A percentile compares a stretch with the other conserved stretches of the same genome.
Evolutionary conservation across 495 filamentous ascomycete genomes (phyloP).

Genomic region (Talaromyces adpressus): DNA sequence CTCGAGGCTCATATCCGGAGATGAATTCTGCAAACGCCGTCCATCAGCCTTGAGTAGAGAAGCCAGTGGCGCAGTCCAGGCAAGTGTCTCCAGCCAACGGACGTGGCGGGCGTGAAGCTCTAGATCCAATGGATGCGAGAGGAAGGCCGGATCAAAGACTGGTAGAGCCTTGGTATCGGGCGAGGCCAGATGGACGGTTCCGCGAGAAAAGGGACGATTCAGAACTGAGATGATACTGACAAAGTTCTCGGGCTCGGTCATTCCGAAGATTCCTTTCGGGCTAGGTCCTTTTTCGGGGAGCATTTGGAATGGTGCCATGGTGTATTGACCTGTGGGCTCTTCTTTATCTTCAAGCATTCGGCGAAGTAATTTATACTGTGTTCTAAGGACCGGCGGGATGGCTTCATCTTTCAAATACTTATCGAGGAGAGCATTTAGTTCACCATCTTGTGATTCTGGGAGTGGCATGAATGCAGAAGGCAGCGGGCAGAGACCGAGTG

Average conservation of each 20-base stretch:
- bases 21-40: neutral
- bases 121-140: constrained; percentile 39
- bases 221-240: constrained; percentile 28
- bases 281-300: too few species aligned
- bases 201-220: constrained; percentile 46
- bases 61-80: constrained; percentile 31
- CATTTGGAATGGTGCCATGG: too few species aligned
- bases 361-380: neutral
- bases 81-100: constrained; percentile 37
- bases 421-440: neutral
- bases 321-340: too few species aligned
- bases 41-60: constrained; percentile 24
- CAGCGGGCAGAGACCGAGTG: neutral
- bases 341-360: too few species aligned
- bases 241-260: constrained; percentile 19
- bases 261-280: neutral
- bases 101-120: constrained; percentile 37
- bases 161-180: constrained; percentile 24
- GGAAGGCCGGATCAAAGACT: constrained; percentile 37
- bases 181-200: constrained; percentile 42
- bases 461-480: constrained; percentile 20
- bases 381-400: neutral
- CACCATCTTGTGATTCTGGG: constrained; percentile 17
- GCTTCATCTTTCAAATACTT: neutral
- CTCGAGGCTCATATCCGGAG: constrained; percentile 11